phyloP scores from a whole-genome alignment of 805 yeast genomes.

The Candida takata region DNA sequence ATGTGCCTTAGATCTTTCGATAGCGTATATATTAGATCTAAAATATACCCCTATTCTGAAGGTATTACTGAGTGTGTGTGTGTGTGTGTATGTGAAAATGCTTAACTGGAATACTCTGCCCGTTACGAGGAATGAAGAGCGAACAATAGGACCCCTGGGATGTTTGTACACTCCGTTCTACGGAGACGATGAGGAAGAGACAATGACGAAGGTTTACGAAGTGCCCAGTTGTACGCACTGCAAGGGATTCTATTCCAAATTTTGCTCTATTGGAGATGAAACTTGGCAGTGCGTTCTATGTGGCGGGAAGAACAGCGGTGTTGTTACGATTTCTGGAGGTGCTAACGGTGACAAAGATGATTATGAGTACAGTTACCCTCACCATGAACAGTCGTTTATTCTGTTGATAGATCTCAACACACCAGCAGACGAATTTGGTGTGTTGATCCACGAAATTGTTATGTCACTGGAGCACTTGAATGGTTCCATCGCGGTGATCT shows the following conservation, averaged over 20 bases:
- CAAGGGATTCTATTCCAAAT: conserved; percentile 74
- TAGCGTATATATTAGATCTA: no score
- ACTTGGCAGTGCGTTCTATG: conserved; percentile 85
- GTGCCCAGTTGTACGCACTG: conserved; percentile 54
- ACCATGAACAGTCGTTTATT: neutral
- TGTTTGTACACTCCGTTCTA: conserved; percentile 47
- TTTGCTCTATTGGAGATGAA: conserved; percentile 69
- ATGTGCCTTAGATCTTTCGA: no score
- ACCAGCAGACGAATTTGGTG: conserved; percentile 32
- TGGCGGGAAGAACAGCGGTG: conserved; percentile 21
- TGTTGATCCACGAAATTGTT: conserved; percentile 66
- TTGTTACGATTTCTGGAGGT: neutral
- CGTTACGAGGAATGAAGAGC: conserved; percentile 36
- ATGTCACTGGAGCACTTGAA: conserved; percentile 48
- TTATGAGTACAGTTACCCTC: neutral
- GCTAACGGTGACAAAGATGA: neutral
- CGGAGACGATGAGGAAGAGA: neutral
- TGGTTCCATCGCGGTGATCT: neutral
- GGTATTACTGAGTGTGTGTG: no score
- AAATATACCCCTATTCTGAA: no score
- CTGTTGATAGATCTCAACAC: conserved; percentile 1
- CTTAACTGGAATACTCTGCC: conserved; percentile 83
- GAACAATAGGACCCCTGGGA: conserved; percentile 73
- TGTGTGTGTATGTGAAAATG: neutral
- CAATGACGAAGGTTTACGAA: neutral